Conservation (phyloP, 2,329 filamentous ascomycete genomes). For the Fulvia fulva region DNA sequence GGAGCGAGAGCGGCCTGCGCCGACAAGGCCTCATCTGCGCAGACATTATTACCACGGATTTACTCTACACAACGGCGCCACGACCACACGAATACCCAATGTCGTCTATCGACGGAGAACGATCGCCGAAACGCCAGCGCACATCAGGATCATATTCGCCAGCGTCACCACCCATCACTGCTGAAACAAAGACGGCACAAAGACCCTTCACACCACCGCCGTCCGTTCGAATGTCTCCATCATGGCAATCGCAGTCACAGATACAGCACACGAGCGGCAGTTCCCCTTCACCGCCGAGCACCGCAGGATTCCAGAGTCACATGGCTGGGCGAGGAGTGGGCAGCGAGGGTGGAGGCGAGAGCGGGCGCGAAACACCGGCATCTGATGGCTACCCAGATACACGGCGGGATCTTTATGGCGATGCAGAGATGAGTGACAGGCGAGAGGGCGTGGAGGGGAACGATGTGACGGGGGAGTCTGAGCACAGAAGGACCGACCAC, state of each 20-base stretch:
- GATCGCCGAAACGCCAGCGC: slow-evolving; percentile 35
- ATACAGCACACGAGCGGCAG: slow-evolving; percentile 18
- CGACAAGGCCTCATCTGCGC: background rate
- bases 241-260: slow-evolving; percentile 35
- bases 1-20: background rate
- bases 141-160: slow-evolving; percentile 41
- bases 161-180: slow-evolving; percentile 34
- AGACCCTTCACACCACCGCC: slow-evolving; percentile 44
- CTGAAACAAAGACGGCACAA: slow-evolving; percentile 40
- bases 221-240: slow-evolving; percentile 46
- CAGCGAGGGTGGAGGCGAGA: slow-evolving; percentile 25
- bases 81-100: slow-evolving; percentile 18
- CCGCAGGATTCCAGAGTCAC: slow-evolving; percentile 31
- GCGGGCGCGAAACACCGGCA: slow-evolving; percentile 25
- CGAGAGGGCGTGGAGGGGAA: slow-evolving; percentile 13
- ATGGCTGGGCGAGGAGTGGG: slow-evolving; percentile 22
- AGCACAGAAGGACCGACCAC: slow-evolving; percentile 44
- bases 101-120: slow-evolving; percentile 30
- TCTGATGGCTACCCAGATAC: slow-evolving; percentile 23
- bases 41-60: slow-evolving; percentile 14
- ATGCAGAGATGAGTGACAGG: slow-evolving; percentile 40
- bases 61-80: slow-evolving; percentile 5
- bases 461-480: slow-evolving; percentile 22
- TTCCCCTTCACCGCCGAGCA: slow-evolving; percentile 42
- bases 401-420: slow-evolving; percentile 39